A percentile compares a stretch with the other conserved stretches of the same genome.
These are phyloP conservation scores for Eutrema japonicum DNA, from an alignment of 345 rosid genomes.

Conservation along the genomic window DNA sequence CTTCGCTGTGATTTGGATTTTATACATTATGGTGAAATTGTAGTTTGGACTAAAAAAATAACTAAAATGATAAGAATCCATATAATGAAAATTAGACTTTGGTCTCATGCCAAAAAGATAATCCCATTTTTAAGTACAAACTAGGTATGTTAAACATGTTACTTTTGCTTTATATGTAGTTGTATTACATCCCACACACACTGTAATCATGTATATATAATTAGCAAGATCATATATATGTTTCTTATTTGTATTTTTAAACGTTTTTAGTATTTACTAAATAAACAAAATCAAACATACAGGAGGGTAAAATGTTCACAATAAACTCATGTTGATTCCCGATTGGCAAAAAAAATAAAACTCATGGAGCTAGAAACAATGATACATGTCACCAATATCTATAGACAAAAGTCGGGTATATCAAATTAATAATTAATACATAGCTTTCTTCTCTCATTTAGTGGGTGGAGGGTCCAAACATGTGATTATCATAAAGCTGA, in stretches of 20 bases:
- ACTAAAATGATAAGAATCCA: background rate
- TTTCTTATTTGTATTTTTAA: slow-evolving; percentile 3
- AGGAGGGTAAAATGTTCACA: slow-evolving; percentile 6
- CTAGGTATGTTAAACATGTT: background rate
- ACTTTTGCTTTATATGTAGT: background rate
- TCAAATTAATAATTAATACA: slow-evolving; percentile 22
- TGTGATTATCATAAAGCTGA: slow-evolving; percentile 42
- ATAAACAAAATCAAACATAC: slow-evolving; percentile 12
- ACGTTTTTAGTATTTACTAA: background rate
- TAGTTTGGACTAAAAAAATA: background rate
- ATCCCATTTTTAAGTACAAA: background rate
- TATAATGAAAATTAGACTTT: background rate
- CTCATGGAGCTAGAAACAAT: slow-evolving; percentile 29
- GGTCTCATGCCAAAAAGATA: background rate
- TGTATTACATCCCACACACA: slow-evolving; percentile 1
- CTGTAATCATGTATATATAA: background rate
- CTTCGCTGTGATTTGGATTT: background rate
- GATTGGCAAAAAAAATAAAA: background rate
- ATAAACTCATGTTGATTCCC: background rate
- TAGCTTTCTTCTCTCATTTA: slow-evolving; percentile 24
- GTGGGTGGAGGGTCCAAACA: slow-evolving; percentile 59
- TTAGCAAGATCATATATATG: background rate
- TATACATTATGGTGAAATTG: background rate
- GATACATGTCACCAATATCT: slow-evolving; percentile 39
- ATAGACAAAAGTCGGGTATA: slow-evolving; percentile 15